Evolutionary conservation across 495 filamentous ascomycete genomes (phyloP).

Genomic region (Neurospora sp.): DNA sequence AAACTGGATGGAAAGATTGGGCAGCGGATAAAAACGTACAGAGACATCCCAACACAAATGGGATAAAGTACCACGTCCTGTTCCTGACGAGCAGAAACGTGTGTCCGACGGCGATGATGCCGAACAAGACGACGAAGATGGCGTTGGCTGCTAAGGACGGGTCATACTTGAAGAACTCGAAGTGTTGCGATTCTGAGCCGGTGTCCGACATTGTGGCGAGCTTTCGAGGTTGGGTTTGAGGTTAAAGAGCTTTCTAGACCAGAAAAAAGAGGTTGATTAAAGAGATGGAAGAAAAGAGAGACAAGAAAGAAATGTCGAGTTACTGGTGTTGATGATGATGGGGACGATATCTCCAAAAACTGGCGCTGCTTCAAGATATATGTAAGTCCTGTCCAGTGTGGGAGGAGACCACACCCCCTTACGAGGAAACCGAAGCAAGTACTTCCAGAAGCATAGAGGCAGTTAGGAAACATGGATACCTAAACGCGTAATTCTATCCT

Average conservation of each 20-base stretch:
- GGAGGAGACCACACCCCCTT: background rate
- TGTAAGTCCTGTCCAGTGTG: background rate
- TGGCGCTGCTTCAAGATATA: background rate
- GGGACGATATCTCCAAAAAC: background rate
- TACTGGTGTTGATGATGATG: background rate
- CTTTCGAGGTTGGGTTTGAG: background rate
- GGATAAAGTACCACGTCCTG: slow-evolving; percentile 51
- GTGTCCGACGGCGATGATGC: slow-evolving; percentile 35
- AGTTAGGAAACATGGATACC: background rate
- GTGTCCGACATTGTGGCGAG: slow-evolving; percentile 8
- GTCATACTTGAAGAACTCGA: slow-evolving; percentile 34
- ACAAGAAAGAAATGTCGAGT: background rate
- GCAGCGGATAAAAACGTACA: slow-evolving; percentile 31
- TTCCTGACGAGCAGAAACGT: slow-evolving; percentile 35
- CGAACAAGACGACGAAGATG: slow-evolving; percentile 44
- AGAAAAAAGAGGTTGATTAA: background rate
- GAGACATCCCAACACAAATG: slow-evolving; percentile 46
- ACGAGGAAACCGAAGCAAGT: background rate
- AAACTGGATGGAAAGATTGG: background rate
- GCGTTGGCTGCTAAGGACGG: slow-evolving; percentile 41
- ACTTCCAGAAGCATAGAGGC: background rate
- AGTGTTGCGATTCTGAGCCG: background rate
- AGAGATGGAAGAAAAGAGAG: background rate
- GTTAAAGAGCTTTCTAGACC: background rate
- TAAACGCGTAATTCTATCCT: background rate